Evolutionary conservation across 208 protist species (phyloP).

Genomic region (Blastocrithidia nonstop): DNA sequence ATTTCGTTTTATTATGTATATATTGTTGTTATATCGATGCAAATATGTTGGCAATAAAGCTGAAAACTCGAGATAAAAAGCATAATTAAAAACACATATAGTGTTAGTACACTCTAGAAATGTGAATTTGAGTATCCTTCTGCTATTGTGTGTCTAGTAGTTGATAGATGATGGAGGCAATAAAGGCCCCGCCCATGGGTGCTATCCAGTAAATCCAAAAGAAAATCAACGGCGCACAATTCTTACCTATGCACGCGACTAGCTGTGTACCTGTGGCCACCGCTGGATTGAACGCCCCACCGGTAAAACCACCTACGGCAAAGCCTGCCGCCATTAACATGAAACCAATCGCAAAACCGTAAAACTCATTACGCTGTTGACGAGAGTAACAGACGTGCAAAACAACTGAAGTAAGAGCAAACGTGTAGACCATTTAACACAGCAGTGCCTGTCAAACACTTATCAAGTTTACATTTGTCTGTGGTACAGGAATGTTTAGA

Average conservation of each 20-base stretch:
- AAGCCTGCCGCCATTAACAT: slow-evolving; percentile 53
- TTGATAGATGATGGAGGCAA: slow-evolving; percentile 67
- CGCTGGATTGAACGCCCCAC: slow-evolving; percentile 69
- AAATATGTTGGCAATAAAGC: too few relatives aligned
- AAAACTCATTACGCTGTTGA: slow-evolving; percentile 74
- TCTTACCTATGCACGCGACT: slow-evolving; percentile 48
- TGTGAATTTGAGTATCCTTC: slow-evolving; percentile 10
- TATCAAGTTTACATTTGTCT: slow-evolving; percentile 14
- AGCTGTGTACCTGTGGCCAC: slow-evolving; percentile 60
- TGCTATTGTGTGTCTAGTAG: slow-evolving; percentile 63
- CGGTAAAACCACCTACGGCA: slow-evolving; percentile 40
- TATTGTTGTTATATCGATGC: too few relatives aligned
- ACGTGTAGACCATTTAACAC: slow-evolving; percentile 70
- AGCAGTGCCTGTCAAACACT: slow-evolving; percentile 50
- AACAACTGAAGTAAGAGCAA: slow-evolving; percentile 61
- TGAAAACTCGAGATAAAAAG: too few relatives aligned
- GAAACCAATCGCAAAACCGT: slow-evolving; percentile 66
- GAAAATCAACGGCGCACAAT: slow-evolving; percentile 39
- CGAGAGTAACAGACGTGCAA: slow-evolving; percentile 72
- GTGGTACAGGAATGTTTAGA: slow-evolving; percentile 41
- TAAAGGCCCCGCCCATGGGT: slow-evolving; percentile 54
- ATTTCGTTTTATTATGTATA: too few relatives aligned
- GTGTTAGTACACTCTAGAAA: slow-evolving; percentile 16
- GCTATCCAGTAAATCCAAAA: slow-evolving; percentile 84
- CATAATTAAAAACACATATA: too few relatives aligned